phyloP scores from a whole-genome alignment of 2,329 filamentous ascomycete species.

The Trichoderma sp. region DNA sequence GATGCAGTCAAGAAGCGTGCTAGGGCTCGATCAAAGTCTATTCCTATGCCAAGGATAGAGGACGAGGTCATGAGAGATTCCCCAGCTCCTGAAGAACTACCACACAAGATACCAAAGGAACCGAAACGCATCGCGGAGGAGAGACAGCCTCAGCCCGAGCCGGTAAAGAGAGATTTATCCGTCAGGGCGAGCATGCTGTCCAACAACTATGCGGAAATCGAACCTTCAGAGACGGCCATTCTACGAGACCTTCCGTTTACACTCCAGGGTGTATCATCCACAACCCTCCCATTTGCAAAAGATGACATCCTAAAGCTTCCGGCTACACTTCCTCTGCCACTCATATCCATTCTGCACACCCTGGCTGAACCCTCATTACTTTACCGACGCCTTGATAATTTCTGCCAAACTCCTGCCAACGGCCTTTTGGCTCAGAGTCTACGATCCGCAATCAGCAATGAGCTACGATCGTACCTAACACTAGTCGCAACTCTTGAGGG shows the following conservation, averaged over 20 bases:
- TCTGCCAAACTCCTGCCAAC: conserved; percentile 76
- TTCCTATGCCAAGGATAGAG: conserved; percentile 41
- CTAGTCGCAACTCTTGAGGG: conserved; percentile 89
- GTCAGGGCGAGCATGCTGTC: conserved; percentile 58
- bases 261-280: conserved; percentile 85
- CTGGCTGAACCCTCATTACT: conserved; percentile 92
- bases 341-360: conserved; percentile 83
- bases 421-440: conserved; percentile 91
- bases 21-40: conserved; percentile 39
- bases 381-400: conserved; percentile 76
- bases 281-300: conserved; percentile 73
- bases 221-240: conserved; percentile 64
- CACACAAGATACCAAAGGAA: conserved; percentile 39
- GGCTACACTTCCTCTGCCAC: conserved; percentile 72
- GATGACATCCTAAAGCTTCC: conserved; percentile 73
- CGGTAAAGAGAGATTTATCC: conserved; percentile 49
- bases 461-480: conserved; percentile 85
- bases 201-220: conserved; percentile 54
- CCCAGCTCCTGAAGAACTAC: conserved; percentile 54
- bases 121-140: conserved; percentile 39
- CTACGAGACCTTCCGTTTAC: conserved; percentile 87
- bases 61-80: conserved; percentile 52
- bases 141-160: conserved; percentile 31
- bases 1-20: conserved; percentile 39
- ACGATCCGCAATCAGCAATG: conserved; percentile 77